Percentiles rank a stretch among this genome's conserved stretches.
These are phyloP conservation scores for Bacterosira constricta DNA, from an alignment of 108 stramenopile genomes.

Conservation along the genomic window DNA sequence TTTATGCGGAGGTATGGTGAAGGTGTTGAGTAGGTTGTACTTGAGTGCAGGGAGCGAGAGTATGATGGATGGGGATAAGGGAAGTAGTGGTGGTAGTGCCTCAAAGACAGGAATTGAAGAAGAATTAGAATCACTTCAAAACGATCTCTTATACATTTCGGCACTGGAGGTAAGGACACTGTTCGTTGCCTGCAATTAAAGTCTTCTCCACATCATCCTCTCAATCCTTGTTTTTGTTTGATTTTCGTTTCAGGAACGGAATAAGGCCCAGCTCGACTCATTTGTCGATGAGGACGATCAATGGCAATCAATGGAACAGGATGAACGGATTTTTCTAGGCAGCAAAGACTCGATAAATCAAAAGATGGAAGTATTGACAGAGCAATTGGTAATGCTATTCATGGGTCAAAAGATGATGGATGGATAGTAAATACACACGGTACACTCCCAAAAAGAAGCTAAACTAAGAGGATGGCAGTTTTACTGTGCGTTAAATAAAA, in stretches of 20 bases:
- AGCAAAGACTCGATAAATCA: conserved; percentile 29
- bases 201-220: too few relatives aligned
- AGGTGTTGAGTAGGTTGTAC: too few relatives aligned
- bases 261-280: conserved; percentile 53
- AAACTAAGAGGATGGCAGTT: too few relatives aligned
- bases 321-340: conserved; percentile 38
- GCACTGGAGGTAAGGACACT: conserved; percentile 43
- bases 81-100: neutral
- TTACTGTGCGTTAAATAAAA: too few relatives aligned
- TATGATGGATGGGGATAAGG: conserved; percentile 42
- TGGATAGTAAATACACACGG: conserved; percentile 4
- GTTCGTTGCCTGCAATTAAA: neutral
- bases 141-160: conserved; percentile 35
- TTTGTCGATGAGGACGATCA: conserved; percentile 61
- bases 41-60: too few relatives aligned
- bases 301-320: conserved; percentile 56
- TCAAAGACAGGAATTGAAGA: conserved; percentile 17
- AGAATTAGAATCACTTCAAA: conserved; percentile 35
- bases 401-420: conserved; percentile 43
- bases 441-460: neutral
- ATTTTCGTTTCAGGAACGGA: neutral
- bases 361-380: conserved; percentile 29
- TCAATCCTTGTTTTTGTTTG: neutral
- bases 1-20: conserved; percentile 29
- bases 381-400: conserved; percentile 35